phyloP scores from a whole-genome alignment of 2,329 filamentous ascomycete species.

The Basipetospora chlamydospora region DNA sequence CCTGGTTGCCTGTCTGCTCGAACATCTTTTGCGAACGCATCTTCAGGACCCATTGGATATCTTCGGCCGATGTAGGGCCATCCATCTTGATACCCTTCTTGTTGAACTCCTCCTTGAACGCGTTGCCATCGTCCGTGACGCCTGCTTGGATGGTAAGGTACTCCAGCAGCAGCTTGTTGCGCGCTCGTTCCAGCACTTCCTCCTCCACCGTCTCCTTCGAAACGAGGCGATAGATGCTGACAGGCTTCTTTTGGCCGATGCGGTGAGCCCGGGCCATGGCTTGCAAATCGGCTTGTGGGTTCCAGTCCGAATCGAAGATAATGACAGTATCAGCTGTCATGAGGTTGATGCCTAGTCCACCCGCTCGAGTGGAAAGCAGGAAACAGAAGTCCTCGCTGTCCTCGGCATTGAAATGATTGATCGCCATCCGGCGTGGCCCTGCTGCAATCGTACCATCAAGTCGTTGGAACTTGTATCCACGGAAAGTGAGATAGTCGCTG shows the following conservation, averaged over 20 bases:
- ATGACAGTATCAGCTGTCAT: slow-evolving; percentile 98
- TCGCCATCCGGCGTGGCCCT: slow-evolving; percentile 75
- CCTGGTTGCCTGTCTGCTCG: slow-evolving; percentile 90
- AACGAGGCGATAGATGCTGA: slow-evolving; percentile 90
- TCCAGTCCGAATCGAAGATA: slow-evolving; percentile 98
- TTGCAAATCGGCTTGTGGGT: slow-evolving; percentile 92
- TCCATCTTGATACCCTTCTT: slow-evolving; percentile 61
- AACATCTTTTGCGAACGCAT: slow-evolving; percentile 99
- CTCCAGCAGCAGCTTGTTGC: slow-evolving; percentile 94
- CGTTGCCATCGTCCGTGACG: slow-evolving; percentile 88
- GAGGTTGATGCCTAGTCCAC: slow-evolving; percentile 94
- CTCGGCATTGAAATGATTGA: slow-evolving; percentile 97
- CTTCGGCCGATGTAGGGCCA: slow-evolving; percentile 80
- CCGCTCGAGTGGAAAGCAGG: slow-evolving; percentile 83
- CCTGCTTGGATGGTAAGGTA: slow-evolving; percentile 95
- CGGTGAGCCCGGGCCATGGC: slow-evolving; percentile 97
- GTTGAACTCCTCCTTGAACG: slow-evolving; percentile 58
- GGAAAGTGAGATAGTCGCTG: slow-evolving; percentile 80
- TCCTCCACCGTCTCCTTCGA: slow-evolving; percentile 98
- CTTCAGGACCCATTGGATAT: slow-evolving; percentile 93
- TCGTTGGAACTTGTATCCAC: slow-evolving; percentile 90
- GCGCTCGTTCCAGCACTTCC: slow-evolving; percentile 87
- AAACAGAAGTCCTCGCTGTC: slow-evolving; percentile 95
- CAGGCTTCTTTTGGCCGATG: slow-evolving; percentile 90
- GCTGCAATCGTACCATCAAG: slow-evolving; percentile 91